A percentile compares a stretch with the other conserved stretches of the same genome.
Conservation (phyloP, 192 early-diverging fungal genomes). For the Backusella mclennaniae region DNA sequence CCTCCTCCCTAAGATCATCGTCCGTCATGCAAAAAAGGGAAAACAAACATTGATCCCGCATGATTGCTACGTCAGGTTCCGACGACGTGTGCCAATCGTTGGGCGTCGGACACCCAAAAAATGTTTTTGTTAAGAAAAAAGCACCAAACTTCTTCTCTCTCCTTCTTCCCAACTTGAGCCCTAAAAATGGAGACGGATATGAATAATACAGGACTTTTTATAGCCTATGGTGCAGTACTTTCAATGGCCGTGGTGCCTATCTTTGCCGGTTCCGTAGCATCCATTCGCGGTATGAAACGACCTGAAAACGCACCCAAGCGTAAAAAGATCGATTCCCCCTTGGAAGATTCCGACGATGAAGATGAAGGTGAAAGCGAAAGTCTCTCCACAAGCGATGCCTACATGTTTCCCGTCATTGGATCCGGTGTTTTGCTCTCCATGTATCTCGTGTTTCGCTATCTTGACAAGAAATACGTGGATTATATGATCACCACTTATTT, state of each 20-base stretch:
- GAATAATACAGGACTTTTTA: slow-evolving; percentile 45
- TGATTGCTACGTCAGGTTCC: background rate
- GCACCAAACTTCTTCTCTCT: background rate
- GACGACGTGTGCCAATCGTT: slow-evolving; percentile 5
- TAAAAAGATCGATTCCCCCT: slow-evolving; percentile 36
- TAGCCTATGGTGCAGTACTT: slow-evolving; percentile 85
- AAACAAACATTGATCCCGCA: background rate
- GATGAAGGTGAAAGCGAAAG: slow-evolving; percentile 67
- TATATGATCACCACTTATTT: slow-evolving; percentile 64
- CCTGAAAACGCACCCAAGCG: slow-evolving; percentile 37
- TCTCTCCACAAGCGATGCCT: slow-evolving; percentile 85
- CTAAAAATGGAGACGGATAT: background rate
- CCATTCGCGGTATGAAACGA: slow-evolving; percentile 43
- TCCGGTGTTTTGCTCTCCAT: slow-evolving; percentile 77
- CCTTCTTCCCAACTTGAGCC: background rate
- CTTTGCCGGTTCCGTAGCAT: slow-evolving; percentile 77
- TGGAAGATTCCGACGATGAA: slow-evolving; percentile 62
- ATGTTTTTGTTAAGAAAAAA: background rate
- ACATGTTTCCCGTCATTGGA: slow-evolving; percentile 91
- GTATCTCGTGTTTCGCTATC: slow-evolving; percentile 81
- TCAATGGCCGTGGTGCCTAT: slow-evolving; percentile 89
- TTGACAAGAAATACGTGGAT: slow-evolving; percentile 12
- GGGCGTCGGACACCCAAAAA: background rate
- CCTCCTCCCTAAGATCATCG: background rate
- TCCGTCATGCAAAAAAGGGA: background rate